These are phyloP conservation scores for Apiotrichum brassicae DNA, from an alignment of 1,284 basidiomycete genomes.

Conservation along the genomic window DNA sequence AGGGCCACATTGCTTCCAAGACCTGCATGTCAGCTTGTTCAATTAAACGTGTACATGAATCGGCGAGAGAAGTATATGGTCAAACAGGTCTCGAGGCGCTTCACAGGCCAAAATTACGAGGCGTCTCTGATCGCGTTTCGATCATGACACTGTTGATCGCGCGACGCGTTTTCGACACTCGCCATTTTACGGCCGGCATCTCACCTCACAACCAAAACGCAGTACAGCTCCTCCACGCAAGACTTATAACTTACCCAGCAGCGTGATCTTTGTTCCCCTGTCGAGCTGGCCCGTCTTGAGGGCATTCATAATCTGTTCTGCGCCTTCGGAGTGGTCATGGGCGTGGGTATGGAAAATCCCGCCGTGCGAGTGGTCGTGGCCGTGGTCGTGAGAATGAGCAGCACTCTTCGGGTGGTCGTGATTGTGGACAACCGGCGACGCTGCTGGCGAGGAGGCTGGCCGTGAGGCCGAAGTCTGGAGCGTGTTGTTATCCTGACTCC, in stretches of 20 bases:
- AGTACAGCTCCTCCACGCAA: no score
- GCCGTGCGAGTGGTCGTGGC: slow-evolving; percentile 59
- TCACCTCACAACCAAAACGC: no score
- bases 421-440: neutral
- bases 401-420: neutral
- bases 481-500: neutral
- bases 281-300: slow-evolving; percentile 63
- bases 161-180: neutral
- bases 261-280: slow-evolving; percentile 72
- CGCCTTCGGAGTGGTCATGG: slow-evolving; percentile 57
- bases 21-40: slow-evolving; percentile 50
- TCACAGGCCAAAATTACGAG: neutral
- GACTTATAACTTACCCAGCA: slow-evolving; percentile 52
- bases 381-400: slow-evolving; percentile 24
- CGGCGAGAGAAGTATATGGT: no score
- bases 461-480: no score
- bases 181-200: neutral
- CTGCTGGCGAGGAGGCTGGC: neutral
- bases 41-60: no score
- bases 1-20: slow-evolving; percentile 78
- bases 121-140: neutral
- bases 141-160: neutral
- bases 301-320: slow-evolving; percentile 64
- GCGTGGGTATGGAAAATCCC: slow-evolving; percentile 48
- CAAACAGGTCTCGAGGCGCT: neutral